Base-by-base conservation (phyloP, 495 filamentous ascomycete species). In the Tuber umbilicatum region DNA sequence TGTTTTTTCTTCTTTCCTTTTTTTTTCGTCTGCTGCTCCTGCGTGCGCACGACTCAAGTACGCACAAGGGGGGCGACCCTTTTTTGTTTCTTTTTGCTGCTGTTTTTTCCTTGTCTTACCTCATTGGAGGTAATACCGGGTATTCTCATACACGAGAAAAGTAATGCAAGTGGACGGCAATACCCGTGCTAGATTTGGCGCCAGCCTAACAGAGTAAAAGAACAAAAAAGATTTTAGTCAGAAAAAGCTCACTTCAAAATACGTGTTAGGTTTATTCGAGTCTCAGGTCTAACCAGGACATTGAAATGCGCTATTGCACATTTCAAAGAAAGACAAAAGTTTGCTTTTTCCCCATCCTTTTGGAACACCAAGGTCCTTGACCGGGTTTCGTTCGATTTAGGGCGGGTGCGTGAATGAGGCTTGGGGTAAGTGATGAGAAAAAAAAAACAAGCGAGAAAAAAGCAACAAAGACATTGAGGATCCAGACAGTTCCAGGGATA, bases 111-210 rank as follows among this genome's bases (percentile, higher is more conserved):
- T 76, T 39, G 75, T 71, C 45, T 76, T 37, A 69, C 80, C 80
- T 82, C 81, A 81, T 64, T 89, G 89, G 38, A 92, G 81, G 83
- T 90, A 90, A 74, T 85, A 86, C 85, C 89, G 94, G 73, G 89
- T 90, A 84, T 98, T 98, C 86, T 99, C 95, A 84, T 98, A 98
- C 69, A 97, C 94, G 79, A 99, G 83, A 82, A 99, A 97, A n/a
- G 94, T 98, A 64, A 97, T 92, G 89, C 95, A 97, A 21, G 94
- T 98, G 71, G 93, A 93, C 21, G 95, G 95, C 82, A 99, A 83
- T 68, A 98, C 95, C 73, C 94, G 88, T 73, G 97, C 84, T 60
- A 97, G 86, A 75, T 95, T 97, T 9, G 94, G 94, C 47, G 92
- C 89, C 72, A 98, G 86, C 5, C 80, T 82, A 74, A 64, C 55